phyloP scores from a whole-genome alignment of 176 grass and related monocot genomes.

The Miscanthus lutarioriparius region DNA sequence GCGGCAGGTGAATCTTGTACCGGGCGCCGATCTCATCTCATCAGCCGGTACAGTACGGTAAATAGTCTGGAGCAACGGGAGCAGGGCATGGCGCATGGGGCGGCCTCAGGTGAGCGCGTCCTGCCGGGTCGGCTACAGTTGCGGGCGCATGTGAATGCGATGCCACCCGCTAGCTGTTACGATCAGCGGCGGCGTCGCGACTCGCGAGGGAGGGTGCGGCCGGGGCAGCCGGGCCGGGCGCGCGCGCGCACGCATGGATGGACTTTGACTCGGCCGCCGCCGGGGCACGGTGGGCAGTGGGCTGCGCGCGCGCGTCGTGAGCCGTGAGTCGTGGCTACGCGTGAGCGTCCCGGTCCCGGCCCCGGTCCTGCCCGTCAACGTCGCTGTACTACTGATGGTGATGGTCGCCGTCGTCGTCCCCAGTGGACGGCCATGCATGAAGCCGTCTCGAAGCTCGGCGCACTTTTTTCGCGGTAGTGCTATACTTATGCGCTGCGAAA shows the following conservation, averaged over 20 bases:
- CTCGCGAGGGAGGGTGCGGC: too few species aligned
- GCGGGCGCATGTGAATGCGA: neutral
- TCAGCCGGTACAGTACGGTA: too few species aligned
- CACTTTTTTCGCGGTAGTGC: neutral
- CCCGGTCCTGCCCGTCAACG: neutral
- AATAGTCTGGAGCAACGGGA: too few species aligned
- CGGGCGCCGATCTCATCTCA: too few species aligned
- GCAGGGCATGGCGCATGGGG: too few species aligned
- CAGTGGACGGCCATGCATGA: neutral
- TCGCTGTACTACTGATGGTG: neutral
- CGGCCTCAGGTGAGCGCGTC: neutral
- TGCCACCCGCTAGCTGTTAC: neutral
- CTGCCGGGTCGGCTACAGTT: neutral
- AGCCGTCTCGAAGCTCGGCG: neutral
- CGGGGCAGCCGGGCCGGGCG: too few species aligned
- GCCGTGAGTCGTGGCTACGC: neutral
- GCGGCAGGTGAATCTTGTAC: conserved; percentile 34
- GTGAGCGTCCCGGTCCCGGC: neutral
- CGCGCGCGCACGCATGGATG: neutral
- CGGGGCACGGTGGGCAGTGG: neutral
- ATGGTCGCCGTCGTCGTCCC: neutral
- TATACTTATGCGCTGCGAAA: neutral
- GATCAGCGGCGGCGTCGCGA: neutral
- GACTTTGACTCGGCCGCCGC: neutral
- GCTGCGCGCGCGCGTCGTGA: neutral